Evolutionary conservation across 768 basidiomycete species (phyloP), one percentile per base, ranked within the genome.

Genomic region (Psilocybe tampanensis): DNA sequence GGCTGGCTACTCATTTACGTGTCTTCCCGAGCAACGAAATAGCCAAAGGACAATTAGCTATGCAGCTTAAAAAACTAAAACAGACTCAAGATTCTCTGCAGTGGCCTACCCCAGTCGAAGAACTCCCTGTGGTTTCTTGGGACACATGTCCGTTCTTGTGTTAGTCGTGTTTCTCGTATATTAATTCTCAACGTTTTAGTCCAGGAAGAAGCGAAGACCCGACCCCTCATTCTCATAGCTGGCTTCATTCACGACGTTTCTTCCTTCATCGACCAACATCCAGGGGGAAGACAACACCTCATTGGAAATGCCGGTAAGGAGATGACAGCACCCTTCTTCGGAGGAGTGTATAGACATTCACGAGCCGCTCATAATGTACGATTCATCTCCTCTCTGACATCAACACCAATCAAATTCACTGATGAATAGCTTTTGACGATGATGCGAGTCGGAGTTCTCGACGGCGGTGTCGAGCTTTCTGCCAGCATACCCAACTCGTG

Each of bases 1-100:
- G 92, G 3, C 73, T 94, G 26, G 94, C 94, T n/a, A 84, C 76
- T 43, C 84, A 94, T 67, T 80, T 97, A 56, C 86, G 89, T 63
- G 80, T 84, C 34, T 97, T 97, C 74, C 92, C 93, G 50, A 86
- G 86, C 68, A 93, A 94, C 72, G 94, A 95, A 70, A 88, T 97
- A 64, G 77, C 80, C 56, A 94, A 94, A 71, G 87, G 94, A 12
- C 82, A 84, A 32, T 77, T 92, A 61, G 84, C 89, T 5, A 95
- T 96, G 93, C 81, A 89, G 71, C 76, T 95, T 59, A 94, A 92
- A 70, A 74, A 79, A 64, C 76, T 95, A 45, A 84, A 87, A 60
- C 70, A 75, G 47, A 67, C 84, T 12, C 88, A 90, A 64, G 88
- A 90, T 56, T 72, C 74, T 2, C 65, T 91, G 55, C 61, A 60